Percentiles rank a stretch among this genome's conserved stretches.
These are phyloP conservation scores for Decorospora gaudefroyi DNA, from an alignment of 2,329 filamentous ascomycete species.

Conservation along the genomic window DNA sequence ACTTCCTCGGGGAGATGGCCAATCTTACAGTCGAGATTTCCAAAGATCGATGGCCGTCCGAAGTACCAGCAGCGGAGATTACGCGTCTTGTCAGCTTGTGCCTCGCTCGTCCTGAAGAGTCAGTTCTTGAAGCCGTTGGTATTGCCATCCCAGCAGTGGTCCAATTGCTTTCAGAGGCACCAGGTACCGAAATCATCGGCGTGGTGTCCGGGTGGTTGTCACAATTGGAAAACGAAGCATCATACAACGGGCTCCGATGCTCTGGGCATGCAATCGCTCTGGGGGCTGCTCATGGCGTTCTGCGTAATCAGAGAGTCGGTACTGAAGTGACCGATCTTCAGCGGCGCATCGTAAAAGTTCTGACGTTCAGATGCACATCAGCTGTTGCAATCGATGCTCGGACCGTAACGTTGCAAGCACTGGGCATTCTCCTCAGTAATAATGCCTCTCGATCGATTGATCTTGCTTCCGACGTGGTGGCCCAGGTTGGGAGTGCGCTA, in stretches of 20 bases:
- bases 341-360: constrained; percentile 38
- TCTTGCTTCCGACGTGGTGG: constrained; percentile 20
- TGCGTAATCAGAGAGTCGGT: constrained; percentile 6
- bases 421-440: constrained; percentile 43
- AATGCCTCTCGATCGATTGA: neutral
- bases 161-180: constrained; percentile 19
- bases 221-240: constrained; percentile 43
- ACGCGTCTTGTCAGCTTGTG: constrained; percentile 39
- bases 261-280: constrained; percentile 53
- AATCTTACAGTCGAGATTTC: constrained; percentile 17
- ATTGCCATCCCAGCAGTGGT: constrained; percentile 28
- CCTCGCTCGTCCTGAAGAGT: constrained; percentile 43
- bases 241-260: constrained; percentile 48
- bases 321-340: constrained; percentile 15
- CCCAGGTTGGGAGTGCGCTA: constrained; percentile 38
- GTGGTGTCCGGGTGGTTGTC: constrained; percentile 39
- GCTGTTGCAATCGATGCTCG: constrained; percentile 52
- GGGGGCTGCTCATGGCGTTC: constrained; percentile 44
- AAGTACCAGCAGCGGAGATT: constrained; percentile 24
- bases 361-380: constrained; percentile 46
- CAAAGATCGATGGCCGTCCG: constrained; percentile 5
- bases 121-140: constrained; percentile 40
- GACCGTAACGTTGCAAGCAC: constrained; percentile 49
- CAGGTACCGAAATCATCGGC: constrained; percentile 13
- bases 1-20: constrained; percentile 54